A percentile compares a stretch with the other conserved stretches of the same genome.
These are phyloP conservation scores for Nepenthes alata DNA, from an alignment of 179 eudicot species.

Conservation along the genomic window DNA sequence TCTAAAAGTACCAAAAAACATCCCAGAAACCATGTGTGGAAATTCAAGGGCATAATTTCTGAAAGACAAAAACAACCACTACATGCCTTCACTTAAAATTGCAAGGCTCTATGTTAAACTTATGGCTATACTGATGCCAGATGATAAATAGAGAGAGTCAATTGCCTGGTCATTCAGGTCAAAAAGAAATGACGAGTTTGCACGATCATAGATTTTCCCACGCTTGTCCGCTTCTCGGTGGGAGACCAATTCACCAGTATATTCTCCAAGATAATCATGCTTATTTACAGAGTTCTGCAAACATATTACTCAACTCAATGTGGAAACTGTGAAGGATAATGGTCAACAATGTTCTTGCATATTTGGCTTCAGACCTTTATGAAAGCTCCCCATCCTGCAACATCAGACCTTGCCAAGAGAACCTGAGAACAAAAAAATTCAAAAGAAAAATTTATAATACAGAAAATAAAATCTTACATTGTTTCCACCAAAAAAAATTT, in stretches of 20 bases:
- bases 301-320: constrained; percentile 7
- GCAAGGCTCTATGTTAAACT: not conserved
- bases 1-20: not conserved
- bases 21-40: not conserved
- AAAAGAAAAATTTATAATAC: not conserved
- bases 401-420: constrained; percentile 77
- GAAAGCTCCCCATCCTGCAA: constrained; percentile 99
- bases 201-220: constrained; percentile 84
- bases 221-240: constrained; percentile 98
- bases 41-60: not conserved
- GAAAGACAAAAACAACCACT: not conserved
- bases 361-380: constrained; percentile 47
- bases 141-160: not conserved
- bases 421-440: constrained; percentile 31
- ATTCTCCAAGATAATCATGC: constrained; percentile 94
- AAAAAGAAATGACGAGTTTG: constrained; percentile 90
- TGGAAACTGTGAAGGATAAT: constrained; percentile 7
- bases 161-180: constrained; percentile 92
- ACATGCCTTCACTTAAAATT: not conserved
- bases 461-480: too few species aligned
- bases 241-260: constrained; percentile 91
- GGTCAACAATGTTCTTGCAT: not conserved
- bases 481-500: not conserved
- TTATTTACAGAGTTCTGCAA: constrained; percentile 83
- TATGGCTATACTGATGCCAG: not conserved